A percentile compares a stretch with the other conserved stretches of the same genome.
Conservation (phyloP, 371 early-diverging fungal genomes). For the Apophysomyces variabilis region DNA sequence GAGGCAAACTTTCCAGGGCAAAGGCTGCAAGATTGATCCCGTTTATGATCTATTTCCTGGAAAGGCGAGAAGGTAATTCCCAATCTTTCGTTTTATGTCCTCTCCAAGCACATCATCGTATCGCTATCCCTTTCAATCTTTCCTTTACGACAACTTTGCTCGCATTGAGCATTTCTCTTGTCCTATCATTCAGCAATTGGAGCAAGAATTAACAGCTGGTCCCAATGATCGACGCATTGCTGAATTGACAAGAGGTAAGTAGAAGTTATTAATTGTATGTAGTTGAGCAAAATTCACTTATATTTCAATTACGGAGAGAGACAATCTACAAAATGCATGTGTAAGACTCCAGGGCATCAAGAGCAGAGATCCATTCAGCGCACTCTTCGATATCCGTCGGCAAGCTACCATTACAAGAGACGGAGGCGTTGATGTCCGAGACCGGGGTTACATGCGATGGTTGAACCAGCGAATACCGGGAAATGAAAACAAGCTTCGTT, state of each 20-base stretch:
- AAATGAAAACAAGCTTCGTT: slow-evolving; percentile 6
- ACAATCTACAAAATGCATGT: slow-evolving; percentile 1
- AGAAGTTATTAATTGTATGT: not conserved
- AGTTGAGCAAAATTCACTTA: not conserved
- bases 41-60: too few species aligned
- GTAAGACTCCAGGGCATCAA: slow-evolving; percentile 1
- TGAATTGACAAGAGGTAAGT: not conserved
- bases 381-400: not conserved
- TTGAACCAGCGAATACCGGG: slow-evolving; percentile 1
- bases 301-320: not conserved
- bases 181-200: not conserved
- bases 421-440: not conserved
- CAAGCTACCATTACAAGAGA: slow-evolving; percentile 13
- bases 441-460: slow-evolving; percentile 3
- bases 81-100: not conserved
- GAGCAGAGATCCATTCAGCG: slow-evolving; percentile 8
- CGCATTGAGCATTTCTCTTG: not conserved
- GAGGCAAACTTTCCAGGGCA: too few species aligned
- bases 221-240: not conserved
- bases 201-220: not conserved
- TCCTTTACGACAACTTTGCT: slow-evolving; percentile 1
- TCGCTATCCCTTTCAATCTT: not conserved
- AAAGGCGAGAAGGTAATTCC: too few species aligned
- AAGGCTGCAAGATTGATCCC: too few species aligned
- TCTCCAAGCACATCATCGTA: not conserved